These are phyloP conservation scores for Schizochytrium sp. DNA, from an alignment of 108 stramenopile species.

Conservation along the genomic window DNA sequence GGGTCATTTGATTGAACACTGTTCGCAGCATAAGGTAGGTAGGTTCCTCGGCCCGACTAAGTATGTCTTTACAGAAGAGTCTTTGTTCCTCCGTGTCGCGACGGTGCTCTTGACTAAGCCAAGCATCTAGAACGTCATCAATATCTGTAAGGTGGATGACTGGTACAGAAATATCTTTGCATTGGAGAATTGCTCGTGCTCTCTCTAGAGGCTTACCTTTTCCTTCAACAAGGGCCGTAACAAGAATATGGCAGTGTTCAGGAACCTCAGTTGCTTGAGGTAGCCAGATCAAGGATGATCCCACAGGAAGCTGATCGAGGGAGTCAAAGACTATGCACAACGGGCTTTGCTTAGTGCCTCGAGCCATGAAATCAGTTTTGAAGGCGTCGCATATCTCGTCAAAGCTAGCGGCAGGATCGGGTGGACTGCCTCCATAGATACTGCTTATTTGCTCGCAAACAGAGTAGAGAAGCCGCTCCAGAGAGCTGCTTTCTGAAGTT, in stretches of 20 bases:
- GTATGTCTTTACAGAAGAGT: not conserved
- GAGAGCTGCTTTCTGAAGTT: not conserved
- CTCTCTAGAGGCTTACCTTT: not conserved
- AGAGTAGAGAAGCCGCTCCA: not conserved
- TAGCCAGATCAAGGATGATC: not conserved
- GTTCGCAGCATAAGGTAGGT: conserved; percentile 38
- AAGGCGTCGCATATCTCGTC: conserved; percentile 25
- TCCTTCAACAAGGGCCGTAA: not conserved
- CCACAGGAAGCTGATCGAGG: conserved; percentile 43
- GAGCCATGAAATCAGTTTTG: not conserved
- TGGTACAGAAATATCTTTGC: not conserved
- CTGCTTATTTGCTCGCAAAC: not conserved
- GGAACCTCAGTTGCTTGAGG: not conserved
- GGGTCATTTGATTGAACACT: conserved; percentile 10
- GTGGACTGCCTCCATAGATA: not conserved
- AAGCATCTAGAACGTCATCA: not conserved
- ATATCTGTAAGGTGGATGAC: not conserved
- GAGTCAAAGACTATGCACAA: conserved; percentile 34
- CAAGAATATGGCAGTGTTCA: not conserved
- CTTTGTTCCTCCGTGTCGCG: not conserved
- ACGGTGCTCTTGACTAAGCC: not conserved
- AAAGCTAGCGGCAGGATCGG: not conserved
- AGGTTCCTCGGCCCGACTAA: not conserved
- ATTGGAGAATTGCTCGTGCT: not conserved
- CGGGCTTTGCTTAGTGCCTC: not conserved